Evolutionary conservation across 345 rosid genomes (phyloP).

Genomic region (Gossypium arboreum): DNA sequence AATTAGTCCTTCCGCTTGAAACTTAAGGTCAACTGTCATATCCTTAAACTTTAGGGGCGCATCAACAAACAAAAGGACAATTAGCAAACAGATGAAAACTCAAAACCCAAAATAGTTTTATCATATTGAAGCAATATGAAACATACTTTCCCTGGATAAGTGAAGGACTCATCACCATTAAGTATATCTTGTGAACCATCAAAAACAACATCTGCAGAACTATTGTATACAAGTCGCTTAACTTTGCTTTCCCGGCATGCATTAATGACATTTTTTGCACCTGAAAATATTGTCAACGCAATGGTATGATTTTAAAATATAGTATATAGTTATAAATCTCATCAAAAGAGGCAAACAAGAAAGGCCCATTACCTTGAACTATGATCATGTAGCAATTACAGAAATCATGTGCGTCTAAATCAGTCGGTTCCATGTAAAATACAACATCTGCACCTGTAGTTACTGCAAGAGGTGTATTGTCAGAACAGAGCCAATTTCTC

Average conservation of each 20-base stretch:
- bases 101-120: background rate
- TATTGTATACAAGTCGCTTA: slow-evolving; percentile 65
- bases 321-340: background rate
- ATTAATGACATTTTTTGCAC: slow-evolving; percentile 71
- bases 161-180: slow-evolving; percentile 65
- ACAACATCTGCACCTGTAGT: slow-evolving; percentile 63
- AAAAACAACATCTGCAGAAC: slow-evolving; percentile 83
- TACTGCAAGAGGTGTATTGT: slow-evolving; percentile 44
- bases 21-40: slow-evolving; percentile 68
- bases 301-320: background rate
- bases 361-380: slow-evolving; percentile 64
- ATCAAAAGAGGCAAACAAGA: background rate
- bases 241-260: slow-evolving; percentile 82
- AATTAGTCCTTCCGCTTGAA: slow-evolving; percentile 84
- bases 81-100: slow-evolving; percentile 10
- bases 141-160: slow-evolving; percentile 57
- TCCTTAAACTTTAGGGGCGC: slow-evolving; percentile 52
- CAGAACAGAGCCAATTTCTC: slow-evolving; percentile 5
- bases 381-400: slow-evolving; percentile 56
- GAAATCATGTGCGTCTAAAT: slow-evolving; percentile 42
- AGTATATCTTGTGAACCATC: slow-evolving; percentile 65
- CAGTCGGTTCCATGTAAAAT: slow-evolving; percentile 58
- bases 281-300: slow-evolving; percentile 29
- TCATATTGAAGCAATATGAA: background rate
- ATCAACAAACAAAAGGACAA: slow-evolving; percentile 23